These are phyloP conservation scores for Fusarium tricinctum DNA, from an alignment of 2,329 filamentous ascomycete species.

Conservation along the genomic window DNA sequence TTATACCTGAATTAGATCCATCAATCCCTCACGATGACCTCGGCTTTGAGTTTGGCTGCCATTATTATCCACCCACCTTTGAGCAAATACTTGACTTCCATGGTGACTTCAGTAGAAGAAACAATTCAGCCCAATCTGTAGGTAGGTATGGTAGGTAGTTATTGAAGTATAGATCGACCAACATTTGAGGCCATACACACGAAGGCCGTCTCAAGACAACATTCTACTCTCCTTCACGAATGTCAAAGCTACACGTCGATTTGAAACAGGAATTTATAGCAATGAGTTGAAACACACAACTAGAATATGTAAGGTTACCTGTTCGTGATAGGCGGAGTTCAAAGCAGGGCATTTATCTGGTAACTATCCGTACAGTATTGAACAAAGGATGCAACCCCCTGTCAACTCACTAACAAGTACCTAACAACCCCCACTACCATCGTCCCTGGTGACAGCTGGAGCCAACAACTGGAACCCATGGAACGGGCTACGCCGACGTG, in stretches of 20 bases:
- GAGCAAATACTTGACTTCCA: background rate
- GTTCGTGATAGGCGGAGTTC: background rate
- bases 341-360: background rate
- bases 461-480: background rate
- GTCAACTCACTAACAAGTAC: background rate
- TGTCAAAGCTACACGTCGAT: background rate
- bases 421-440: slow-evolving; percentile 15
- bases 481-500: slow-evolving; percentile 4
- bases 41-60: slow-evolving; percentile 5
- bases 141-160: too few species aligned
- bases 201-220: background rate
- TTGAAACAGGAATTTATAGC: background rate
- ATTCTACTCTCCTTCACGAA: background rate
- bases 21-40: background rate
- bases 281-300: background rate
- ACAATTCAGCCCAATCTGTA: too few species aligned
- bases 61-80: background rate
- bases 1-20: background rate
- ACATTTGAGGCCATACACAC: background rate
- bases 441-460: slow-evolving; percentile 25
- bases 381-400: background rate
- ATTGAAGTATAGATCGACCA: background rate
- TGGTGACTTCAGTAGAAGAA: too few species aligned
- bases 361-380: background rate
- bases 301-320: too few species aligned